These are phyloP conservation scores for Alternaria angustiovoidea DNA, from an alignment of 2,329 filamentous ascomycete genomes.

Conservation along the genomic window DNA sequence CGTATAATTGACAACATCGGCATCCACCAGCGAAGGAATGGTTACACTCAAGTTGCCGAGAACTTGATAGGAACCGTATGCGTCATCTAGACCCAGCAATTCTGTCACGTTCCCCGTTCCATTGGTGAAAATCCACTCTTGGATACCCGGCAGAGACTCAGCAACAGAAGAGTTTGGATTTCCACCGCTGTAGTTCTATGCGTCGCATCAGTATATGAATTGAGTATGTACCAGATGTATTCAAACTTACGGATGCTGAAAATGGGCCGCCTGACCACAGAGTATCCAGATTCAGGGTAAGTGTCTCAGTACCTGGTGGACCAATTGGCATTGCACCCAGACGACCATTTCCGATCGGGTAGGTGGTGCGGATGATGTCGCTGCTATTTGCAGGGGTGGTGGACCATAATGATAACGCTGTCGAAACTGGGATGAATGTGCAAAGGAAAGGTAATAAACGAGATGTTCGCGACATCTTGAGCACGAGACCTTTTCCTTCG, in stretches of 20 bases:
- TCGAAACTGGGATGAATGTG: neutral
- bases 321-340: slow-evolving; percentile 59
- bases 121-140: slow-evolving; percentile 59
- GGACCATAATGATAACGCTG: slow-evolving; percentile 34
- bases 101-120: slow-evolving; percentile 56
- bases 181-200: slow-evolving; percentile 57
- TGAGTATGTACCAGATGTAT: neutral
- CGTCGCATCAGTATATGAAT: neutral
- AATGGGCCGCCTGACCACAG: slow-evolving; percentile 63
- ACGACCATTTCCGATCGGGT: slow-evolving; percentile 60
- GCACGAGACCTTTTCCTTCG: neutral
- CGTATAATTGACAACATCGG: slow-evolving; percentile 42
- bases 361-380: slow-evolving; percentile 42
- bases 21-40: slow-evolving; percentile 39
- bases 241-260: slow-evolving; percentile 46
- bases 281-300: slow-evolving; percentile 59
- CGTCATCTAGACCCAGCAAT: slow-evolving; percentile 50
- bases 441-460: neutral
- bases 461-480: neutral
- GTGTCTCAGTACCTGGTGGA: slow-evolving; percentile 52
- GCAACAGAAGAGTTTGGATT: slow-evolving; percentile 53
- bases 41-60: slow-evolving; percentile 57
- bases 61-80: slow-evolving; percentile 59
- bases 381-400: slow-evolving; percentile 25
- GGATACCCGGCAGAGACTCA: slow-evolving; percentile 52